Evolutionary conservation across 495 filamentous ascomycete genomes (phyloP), one percentile per base, ranked within the genome.

Genomic region (Trichoderma virens): DNA sequence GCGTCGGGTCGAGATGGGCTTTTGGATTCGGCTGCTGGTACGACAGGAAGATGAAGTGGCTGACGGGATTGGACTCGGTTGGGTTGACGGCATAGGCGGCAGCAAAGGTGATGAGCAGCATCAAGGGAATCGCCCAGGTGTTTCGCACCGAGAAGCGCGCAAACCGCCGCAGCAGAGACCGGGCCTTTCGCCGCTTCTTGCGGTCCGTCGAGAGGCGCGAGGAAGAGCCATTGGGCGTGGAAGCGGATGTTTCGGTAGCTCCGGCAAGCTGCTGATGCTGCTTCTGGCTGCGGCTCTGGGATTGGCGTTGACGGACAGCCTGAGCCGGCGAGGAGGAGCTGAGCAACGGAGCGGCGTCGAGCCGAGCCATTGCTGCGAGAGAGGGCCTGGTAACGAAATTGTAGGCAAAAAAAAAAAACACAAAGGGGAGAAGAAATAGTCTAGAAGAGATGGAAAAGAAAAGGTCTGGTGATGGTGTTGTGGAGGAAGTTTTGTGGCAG

Each of bases 41-140:
- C 56, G 95, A 96, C 43, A 98, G 87, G 85, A 97, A 97, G 73
- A 98, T 86, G 70, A 91, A 93, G 75, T 79, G 82, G 77, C 92
- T 82, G 70, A 98, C 72, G 28, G 91, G 93, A 74, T 98, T 98
- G 62, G 86, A 84, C 45, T 87, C 76, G 65, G 81, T 87, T 13
- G 94, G 95, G 72, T 94, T 90, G 69, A 93, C 70, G 64, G 85
- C 85, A 73, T 91, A 97, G 61, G 87, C 76, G 35, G 78, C 71
- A 63, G 92, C 72, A 65, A 92, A 78, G 71, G 88, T 71, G 59
- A 80, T 25, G 66, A 92, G 72, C 39, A 95, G 76, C 62, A 91
- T 72, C n/a, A 96, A 80, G 27, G 95, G 94, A 51, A 88, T 83
- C 62, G 92, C 80, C 88, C 88, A 92, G 43, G 89, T 92, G 72